Percentiles rank a stretch among this genome's conserved stretches.
These are phyloP conservation scores for Halteria grandinella DNA, from an alignment of 73 alveolate species.

Conservation along the genomic window DNA sequence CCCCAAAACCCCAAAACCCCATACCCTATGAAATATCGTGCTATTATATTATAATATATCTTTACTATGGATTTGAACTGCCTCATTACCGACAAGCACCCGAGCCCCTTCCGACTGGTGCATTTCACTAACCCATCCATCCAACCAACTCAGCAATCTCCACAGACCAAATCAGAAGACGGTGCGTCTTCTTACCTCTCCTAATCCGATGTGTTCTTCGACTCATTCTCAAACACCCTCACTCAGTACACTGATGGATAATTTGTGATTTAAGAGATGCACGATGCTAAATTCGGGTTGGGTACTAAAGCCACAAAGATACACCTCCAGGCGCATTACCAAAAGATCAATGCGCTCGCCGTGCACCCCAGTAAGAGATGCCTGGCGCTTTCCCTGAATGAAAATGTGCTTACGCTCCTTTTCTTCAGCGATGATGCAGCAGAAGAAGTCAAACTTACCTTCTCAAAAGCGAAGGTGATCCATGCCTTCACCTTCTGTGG, in stretches of 20 bases:
- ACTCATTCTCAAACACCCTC: conserved; percentile 48
- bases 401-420: conserved; percentile 30
- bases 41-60: not conserved
- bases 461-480: conserved; percentile 45
- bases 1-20: conserved; percentile 48
- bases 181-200: not conserved
- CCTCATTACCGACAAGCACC: conserved; percentile 18
- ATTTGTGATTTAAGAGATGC: conserved; percentile 43
- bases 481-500: conserved; percentile 30
- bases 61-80: not conserved
- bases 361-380: conserved; percentile 50
- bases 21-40: not conserved
- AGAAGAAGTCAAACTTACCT: conserved; percentile 46
- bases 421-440: conserved; percentile 48
- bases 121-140: conserved; percentile 33
- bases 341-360: conserved; percentile 19
- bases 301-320: conserved; percentile 31
- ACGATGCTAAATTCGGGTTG: not conserved
- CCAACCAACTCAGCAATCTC: no score
- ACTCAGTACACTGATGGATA: conserved; percentile 36
- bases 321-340: conserved; percentile 28
- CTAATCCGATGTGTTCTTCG: conserved; percentile 46
- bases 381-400: conserved; percentile 5
- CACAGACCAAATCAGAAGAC: no score
- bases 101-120: conserved; percentile 33